These are phyloP conservation scores for Sporobolus alterniflorus DNA, from an alignment of 202 grass and related monocot species.

Conservation along the genomic window DNA sequence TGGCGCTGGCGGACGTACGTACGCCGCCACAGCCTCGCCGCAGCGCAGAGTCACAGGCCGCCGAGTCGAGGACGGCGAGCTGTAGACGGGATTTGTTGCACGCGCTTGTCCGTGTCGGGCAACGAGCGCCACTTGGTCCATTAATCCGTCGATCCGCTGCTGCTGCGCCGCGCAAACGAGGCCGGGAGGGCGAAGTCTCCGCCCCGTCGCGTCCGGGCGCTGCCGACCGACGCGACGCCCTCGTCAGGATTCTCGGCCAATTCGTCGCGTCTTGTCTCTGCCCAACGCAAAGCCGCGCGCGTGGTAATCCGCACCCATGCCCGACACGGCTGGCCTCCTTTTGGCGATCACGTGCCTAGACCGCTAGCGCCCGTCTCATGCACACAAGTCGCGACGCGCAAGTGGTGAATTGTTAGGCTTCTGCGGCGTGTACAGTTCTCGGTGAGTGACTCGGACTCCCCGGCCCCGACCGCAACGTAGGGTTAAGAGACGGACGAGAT, in stretches of 20 bases:
- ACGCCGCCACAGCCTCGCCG: neutral
- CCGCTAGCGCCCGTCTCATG: neutral
- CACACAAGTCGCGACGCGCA: neutral
- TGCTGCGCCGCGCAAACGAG: neutral
- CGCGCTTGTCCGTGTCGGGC: neutral
- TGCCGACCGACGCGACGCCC: slow-evolving; percentile 26
- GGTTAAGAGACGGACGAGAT: neutral
- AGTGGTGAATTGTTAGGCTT: neutral
- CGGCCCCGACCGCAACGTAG: neutral
- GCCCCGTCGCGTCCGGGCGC: slow-evolving; percentile 11
- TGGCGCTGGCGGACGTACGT: neutral
- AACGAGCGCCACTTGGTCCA: neutral
- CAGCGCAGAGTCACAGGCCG: neutral
- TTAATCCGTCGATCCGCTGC: neutral
- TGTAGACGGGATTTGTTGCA: neutral
- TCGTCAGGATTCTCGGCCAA: slow-evolving; percentile 26
- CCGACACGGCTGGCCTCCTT: neutral
- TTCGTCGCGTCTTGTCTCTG: slow-evolving; percentile 45
- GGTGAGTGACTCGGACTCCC: slow-evolving; percentile 6
- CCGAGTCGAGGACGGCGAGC: neutral
- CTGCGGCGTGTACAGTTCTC: neutral
- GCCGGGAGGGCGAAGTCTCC: neutral
- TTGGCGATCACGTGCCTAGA: neutral
- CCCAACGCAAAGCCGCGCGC: neutral
- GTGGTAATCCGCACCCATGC: slow-evolving; percentile 12